These are phyloP conservation scores for Pythium oligandrum DNA, from an alignment of 352 stramenopile species.

Conservation along the genomic window DNA sequence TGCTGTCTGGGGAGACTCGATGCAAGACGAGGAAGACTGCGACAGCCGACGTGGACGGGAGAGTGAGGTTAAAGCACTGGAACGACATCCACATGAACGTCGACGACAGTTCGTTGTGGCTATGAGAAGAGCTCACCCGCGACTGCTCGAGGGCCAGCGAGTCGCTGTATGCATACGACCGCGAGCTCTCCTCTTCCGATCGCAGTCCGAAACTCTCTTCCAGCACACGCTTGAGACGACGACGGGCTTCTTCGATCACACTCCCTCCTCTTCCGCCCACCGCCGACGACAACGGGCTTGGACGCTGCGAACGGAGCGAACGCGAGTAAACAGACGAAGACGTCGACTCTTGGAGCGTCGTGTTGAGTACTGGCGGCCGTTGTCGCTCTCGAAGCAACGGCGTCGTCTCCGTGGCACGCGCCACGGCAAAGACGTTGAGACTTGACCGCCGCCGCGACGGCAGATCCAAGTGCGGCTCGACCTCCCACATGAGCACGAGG, in stretches of 20 bases:
- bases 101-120: no score
- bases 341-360: no score
- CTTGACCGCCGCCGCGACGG: conserved; percentile 47
- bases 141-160: conserved; percentile 7
- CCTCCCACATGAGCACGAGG: conserved; percentile 82
- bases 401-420: conserved; percentile 31
- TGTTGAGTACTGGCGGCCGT: no score
- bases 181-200: conserved; percentile 17
- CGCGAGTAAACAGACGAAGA: no score
- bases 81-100: conserved; percentile 74
- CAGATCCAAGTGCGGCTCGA: conserved; percentile 69
- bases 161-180: not conserved
- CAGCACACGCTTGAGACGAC: conserved; percentile 30
- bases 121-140: conserved; percentile 7
- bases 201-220: conserved; percentile 23
- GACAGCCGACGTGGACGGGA: conserved; percentile 50
- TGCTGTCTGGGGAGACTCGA: conserved; percentile 36
- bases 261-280: conserved; percentile 27
- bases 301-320: conserved; percentile 16
- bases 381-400: conserved; percentile 7
- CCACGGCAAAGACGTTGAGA: conserved; percentile 21
- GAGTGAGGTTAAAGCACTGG: conserved; percentile 74
- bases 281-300: conserved; percentile 59
- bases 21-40: conserved; percentile 71
- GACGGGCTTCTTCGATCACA: conserved; percentile 42